These are phyloP conservation scores for Heterobasidion annosum DNA, from an alignment of 1,284 basidiomycete genomes.

Conservation along the genomic window DNA sequence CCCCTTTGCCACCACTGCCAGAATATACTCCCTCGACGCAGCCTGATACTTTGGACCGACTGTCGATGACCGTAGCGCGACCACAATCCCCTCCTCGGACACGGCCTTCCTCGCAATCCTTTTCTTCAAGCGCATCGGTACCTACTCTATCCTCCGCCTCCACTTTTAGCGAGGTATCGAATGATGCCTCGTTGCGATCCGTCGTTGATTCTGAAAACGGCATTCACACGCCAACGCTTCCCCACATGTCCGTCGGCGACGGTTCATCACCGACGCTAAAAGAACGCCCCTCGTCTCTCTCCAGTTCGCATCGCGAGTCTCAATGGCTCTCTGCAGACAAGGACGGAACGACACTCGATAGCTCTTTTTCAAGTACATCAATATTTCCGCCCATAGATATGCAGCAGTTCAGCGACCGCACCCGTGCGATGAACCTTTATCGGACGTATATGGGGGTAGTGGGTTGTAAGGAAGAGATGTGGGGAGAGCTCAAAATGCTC, in stretches of 20 bases:
- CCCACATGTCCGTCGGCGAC: background rate
- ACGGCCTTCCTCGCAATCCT: conserved; percentile 6
- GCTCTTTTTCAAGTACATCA: conserved; percentile 22
- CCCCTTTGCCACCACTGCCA: conserved; percentile 45
- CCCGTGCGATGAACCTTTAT: conserved; percentile 65
- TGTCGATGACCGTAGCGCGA: conserved; percentile 1
- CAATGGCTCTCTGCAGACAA: conserved; percentile 19
- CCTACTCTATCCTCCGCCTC: background rate
- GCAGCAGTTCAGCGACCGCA: conserved; percentile 42
- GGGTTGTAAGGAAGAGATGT: conserved; percentile 70
- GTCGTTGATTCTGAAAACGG: background rate
- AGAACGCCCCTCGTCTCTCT: background rate
- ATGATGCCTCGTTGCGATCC: background rate
- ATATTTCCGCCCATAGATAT: conserved; percentile 38
- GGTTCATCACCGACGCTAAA: background rate
- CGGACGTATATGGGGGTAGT: conserved; percentile 55
- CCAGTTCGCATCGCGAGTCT: conserved; percentile 5
- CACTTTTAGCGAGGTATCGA: conserved; percentile 1
- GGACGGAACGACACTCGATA: conserved; percentile 26
- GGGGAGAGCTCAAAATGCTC: conserved; percentile 63
- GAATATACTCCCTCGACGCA: conserved; percentile 17
- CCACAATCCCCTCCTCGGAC: conserved; percentile 1
- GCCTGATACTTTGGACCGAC: conserved; percentile 16
- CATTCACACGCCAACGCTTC: conserved; percentile 1
- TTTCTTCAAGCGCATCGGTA: background rate